These are phyloP conservation scores for Fraxinus ornus DNA, from an alignment of 305 asterid species.

Conservation along the genomic window DNA sequence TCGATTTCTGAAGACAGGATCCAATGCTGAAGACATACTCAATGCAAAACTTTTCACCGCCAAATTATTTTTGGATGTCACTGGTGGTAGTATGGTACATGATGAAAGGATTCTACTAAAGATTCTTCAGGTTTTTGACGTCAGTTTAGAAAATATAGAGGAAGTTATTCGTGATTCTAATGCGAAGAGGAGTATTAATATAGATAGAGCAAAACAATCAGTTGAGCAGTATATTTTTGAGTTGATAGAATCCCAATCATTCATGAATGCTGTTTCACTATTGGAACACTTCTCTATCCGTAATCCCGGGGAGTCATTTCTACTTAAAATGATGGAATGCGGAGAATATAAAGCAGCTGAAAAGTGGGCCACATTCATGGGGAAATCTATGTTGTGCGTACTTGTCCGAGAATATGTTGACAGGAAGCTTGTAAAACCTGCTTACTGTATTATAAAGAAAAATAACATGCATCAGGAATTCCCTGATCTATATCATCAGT, in stretches of 20 bases:
- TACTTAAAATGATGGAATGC: conserved; percentile 61
- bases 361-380: conserved; percentile 89
- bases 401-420: conserved; percentile 67
- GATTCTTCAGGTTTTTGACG: conserved; percentile 61
- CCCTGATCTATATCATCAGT: conserved; percentile 77
- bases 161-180: conserved; percentile 37
- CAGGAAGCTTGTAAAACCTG: conserved; percentile 48
- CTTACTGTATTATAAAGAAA: conserved; percentile 63
- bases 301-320: conserved; percentile 58
- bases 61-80: conserved; percentile 51
- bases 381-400: conserved; percentile 59
- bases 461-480: conserved; percentile 69
- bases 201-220: conserved; percentile 47
- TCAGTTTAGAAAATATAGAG: conserved; percentile 55
- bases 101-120: conserved; percentile 63
- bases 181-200: conserved; percentile 30
- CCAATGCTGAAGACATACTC: conserved; percentile 40
- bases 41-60: conserved; percentile 60
- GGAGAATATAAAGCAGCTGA: conserved; percentile 75
- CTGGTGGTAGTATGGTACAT: conserved; percentile 43
- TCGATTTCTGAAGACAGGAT: conserved; percentile 51
- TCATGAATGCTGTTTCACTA: conserved; percentile 60
- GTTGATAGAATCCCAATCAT: conserved; percentile 57
- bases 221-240: conserved; percentile 56
- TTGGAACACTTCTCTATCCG: conserved; percentile 72